Evolutionary conservation across 225 moss, liverwort and hornwort genomes (phyloP).

Genomic region (Pleurozium schreberi): DNA sequence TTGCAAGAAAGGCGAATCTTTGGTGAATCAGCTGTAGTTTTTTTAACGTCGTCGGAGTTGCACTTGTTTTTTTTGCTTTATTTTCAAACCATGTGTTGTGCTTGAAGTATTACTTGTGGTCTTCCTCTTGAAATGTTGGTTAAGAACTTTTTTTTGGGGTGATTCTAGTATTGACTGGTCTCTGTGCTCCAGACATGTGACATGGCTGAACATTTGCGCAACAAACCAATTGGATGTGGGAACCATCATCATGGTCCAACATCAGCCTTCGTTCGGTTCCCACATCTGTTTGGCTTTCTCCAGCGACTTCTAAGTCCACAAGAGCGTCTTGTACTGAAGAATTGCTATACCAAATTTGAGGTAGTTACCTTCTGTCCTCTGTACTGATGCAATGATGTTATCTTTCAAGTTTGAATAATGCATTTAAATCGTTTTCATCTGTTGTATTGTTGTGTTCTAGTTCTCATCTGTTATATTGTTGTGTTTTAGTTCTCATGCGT

Average conservation of each 20-base stretch:
- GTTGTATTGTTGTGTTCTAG: not conserved
- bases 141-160: not conserved
- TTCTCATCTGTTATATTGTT: not conserved
- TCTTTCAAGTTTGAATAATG: not conserved
- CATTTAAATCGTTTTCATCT: not conserved
- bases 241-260: conserved; percentile 20
- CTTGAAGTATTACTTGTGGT: not conserved
- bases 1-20: not conserved
- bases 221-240: not conserved
- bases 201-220: conserved; percentile 8
- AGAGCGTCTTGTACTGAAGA: conserved; percentile 4
- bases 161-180: not conserved
- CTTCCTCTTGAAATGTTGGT: not conserved
- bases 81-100: not conserved
- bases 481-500: not conserved
- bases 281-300: conserved; percentile 21
- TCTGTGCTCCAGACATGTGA: conserved; percentile 6
- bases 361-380: not conserved
- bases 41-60: not conserved
- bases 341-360: conserved; percentile 14
- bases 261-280: conserved; percentile 39
- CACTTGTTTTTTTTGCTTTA: not conserved
- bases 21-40: not conserved
- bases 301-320: conserved; percentile 10
- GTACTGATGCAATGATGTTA: not conserved